Conservation (phyloP, 176 grass and related monocot species). For the Luzula sylvatica region DNA sequence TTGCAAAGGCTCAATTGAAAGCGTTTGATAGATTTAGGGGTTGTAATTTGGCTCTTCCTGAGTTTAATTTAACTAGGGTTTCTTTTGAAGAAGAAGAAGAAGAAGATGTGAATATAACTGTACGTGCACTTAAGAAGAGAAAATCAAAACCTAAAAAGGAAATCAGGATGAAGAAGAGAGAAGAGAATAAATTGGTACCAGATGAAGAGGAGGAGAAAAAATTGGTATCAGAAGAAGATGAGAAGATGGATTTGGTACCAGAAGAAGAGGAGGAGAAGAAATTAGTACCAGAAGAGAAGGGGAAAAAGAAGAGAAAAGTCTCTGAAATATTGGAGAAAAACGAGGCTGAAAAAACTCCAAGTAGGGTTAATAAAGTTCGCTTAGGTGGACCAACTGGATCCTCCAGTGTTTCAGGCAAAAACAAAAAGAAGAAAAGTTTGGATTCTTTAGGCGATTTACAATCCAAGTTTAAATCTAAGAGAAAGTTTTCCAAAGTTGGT, state of each 20-base stretch:
- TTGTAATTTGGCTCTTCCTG: constrained; percentile 30
- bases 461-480: constrained; percentile 13
- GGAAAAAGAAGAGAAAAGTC: constrained; percentile 16
- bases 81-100: constrained; percentile 9
- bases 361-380: background rate
- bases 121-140: background rate
- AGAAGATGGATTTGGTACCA: background rate
- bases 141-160: background rate
- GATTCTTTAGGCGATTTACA: constrained; percentile 33
- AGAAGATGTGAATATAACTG: no score
- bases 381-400: constrained; percentile 11
- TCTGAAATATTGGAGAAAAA: constrained; percentile 13
- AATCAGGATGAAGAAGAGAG: background rate
- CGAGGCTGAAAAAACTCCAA: background rate
- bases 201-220: no score
- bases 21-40: constrained; percentile 47
- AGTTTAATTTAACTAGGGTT: constrained; percentile 14
- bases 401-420: constrained; percentile 1
- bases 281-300: background rate
- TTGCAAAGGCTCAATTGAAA: constrained; percentile 47
- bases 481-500: constrained; percentile 34
- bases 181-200: no score
- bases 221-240: background rate
- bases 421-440: constrained; percentile 54
- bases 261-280: background rate